Evolutionary conservation across 2,329 filamentous ascomycete genomes (phyloP), one percentile per base, ranked within the genome.

Genomic region (Hymenotorrendiella dingleyae): DNA sequence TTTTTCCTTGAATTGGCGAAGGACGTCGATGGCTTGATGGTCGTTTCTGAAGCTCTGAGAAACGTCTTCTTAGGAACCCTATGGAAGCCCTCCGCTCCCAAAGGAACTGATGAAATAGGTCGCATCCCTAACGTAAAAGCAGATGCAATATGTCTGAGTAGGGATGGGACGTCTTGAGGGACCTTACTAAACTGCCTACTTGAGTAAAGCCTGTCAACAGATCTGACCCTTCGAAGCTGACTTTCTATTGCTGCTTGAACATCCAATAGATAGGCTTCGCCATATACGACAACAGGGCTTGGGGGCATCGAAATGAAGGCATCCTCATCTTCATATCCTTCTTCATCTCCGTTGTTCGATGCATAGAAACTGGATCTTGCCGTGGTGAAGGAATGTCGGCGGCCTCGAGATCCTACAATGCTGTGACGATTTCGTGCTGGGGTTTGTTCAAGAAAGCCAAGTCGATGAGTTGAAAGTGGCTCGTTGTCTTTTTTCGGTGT

Each of bases 21-120:
- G n/a, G n/a, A n/a, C n/a, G n/a, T n/a, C 60, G 54, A 56, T 34
- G 40, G 55, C n/a, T 41, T 56, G 22, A 63, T 60, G 1, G 54
- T 61, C 7, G 55, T 62, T 28, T 56, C 48, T 8, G 52, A 58
- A 22, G 58, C 58, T 27, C 54, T 58, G 16, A 61, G 41, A 29
- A 62, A 61, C 10, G 51, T 49, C 26, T 54, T 52, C 21, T 54
- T 52, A 4, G 58, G 57, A 16, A 61, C 37, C 34, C 46, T 30
- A 54, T 43, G 28, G 39, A 51, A 50, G 8, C 24, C 44, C 39
- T 24, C 21, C n/a, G 37, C 35, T 12, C 30, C 19, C 9, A 11
- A 30, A 36, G 17, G 26, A 23, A 36, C 34, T 14, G 16, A 24
- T 22, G 37, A 29, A 6, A 23, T 24, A 23, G 42, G 30, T 30